Percentiles rank a stretch among this genome's conserved stretches.
phyloP scores from a whole-genome alignment of 805 yeast species.

The Yamadazyma philogaea region DNA sequence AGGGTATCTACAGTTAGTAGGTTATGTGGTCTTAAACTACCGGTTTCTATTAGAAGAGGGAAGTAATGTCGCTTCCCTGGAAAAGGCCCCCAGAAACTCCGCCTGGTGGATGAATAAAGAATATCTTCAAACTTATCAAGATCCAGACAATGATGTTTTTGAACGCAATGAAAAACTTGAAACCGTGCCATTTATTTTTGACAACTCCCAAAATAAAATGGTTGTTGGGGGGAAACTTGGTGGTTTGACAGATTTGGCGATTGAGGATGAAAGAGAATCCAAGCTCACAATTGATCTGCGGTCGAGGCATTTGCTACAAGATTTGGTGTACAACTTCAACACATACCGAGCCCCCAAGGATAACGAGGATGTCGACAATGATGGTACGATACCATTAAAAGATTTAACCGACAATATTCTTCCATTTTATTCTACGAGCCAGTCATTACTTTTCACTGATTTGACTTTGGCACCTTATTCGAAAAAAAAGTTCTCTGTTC shows the following conservation, averaged over 20 bases:
- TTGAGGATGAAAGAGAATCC: constrained; percentile 16
- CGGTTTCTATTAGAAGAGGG: constrained; percentile 21
- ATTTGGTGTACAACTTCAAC: constrained; percentile 31
- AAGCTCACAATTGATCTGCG: constrained; percentile 17
- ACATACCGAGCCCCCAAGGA: constrained; percentile 15
- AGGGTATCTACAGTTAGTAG: constrained; percentile 39
- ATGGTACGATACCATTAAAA: constrained; percentile 17
- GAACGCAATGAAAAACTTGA: constrained; percentile 20
- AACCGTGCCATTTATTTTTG: constrained; percentile 13
- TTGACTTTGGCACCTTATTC: constrained; percentile 19
- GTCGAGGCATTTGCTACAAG: constrained; percentile 29
- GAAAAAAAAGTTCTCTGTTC: constrained; percentile 20
- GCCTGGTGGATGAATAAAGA: constrained; percentile 39
- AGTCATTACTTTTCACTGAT: constrained; percentile 36
- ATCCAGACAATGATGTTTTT: constrained; percentile 16
- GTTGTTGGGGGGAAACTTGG: constrained; percentile 34
- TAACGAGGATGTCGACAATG: constrained; percentile 7
- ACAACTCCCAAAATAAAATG: constrained; percentile 17
- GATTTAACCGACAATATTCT: constrained; percentile 31
- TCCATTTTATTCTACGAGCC: constrained; percentile 42
- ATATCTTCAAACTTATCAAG: constrained; percentile 26
- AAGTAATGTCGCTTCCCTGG: constrained; percentile 11
- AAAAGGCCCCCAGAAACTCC: constrained; percentile 14
- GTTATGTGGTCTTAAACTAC: constrained; percentile 38
- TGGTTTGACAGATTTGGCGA: constrained; percentile 32